A percentile compares a stretch with the other conserved stretches of the same genome.
Conservation (phyloP, 495 filamentous ascomycete species). For the Daldinia decipiens region DNA sequence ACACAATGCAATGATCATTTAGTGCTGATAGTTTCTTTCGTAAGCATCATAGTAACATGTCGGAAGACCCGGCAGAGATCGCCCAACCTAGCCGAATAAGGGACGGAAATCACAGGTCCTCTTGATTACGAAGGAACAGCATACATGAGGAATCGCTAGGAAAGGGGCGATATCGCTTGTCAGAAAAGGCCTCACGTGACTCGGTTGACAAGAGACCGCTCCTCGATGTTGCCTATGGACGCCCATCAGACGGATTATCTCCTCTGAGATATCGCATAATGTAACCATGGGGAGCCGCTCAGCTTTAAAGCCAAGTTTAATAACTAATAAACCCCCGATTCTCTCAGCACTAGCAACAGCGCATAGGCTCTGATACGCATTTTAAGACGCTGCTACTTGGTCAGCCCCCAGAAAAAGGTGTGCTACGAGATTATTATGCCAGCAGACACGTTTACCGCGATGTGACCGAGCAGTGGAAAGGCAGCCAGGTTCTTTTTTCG, state of each 20-base stretch:
- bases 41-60: neutral
- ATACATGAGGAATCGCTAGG: neutral
- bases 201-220: neutral
- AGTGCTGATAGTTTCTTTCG: constrained; percentile 3
- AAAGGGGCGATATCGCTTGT: neutral
- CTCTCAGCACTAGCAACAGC: neutral
- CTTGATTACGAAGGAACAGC: neutral
- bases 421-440: neutral
- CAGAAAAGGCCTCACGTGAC: neutral
- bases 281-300: neutral
- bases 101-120: neutral
- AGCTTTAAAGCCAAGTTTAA: neutral
- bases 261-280: neutral
- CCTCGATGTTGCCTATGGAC: neutral
- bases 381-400: neutral
- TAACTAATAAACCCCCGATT: neutral
- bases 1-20: neutral
- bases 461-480: constrained; percentile 1
- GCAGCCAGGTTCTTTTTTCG: neutral
- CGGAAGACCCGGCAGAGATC: neutral
- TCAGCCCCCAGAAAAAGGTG: neutral
- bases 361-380: neutral
- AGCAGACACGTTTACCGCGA: neutral
- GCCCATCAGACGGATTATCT: neutral
- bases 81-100: neutral